Conservation (phyloP, 139 green algal species). For the Pleodorina starrii region DNA sequence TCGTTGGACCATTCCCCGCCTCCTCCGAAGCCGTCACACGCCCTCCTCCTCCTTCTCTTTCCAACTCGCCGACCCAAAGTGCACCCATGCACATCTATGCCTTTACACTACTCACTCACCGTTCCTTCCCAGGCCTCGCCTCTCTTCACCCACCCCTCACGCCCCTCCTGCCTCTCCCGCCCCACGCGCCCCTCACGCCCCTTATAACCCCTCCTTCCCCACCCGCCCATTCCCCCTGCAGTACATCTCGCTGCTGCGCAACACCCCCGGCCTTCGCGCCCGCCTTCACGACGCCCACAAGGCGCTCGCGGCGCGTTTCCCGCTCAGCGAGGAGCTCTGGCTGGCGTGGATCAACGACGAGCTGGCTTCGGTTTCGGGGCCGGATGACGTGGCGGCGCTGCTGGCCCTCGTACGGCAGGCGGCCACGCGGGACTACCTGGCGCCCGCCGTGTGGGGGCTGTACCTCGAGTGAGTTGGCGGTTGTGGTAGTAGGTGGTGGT, state of each 20-base stretch:
- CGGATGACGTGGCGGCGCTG: slow-evolving; percentile 48
- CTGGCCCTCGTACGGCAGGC: slow-evolving; percentile 64
- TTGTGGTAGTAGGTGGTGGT: too few relatives aligned
- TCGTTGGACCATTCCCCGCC: too few relatives aligned
- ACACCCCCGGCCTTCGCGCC: slow-evolving; percentile 66
- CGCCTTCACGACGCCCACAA: slow-evolving; percentile 72
- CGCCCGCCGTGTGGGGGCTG: slow-evolving; percentile 76
- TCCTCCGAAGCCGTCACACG: too few relatives aligned
- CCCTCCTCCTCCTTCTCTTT: too few relatives aligned
- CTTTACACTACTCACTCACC: too few relatives aligned
- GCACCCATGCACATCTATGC: too few relatives aligned
- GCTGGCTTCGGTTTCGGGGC: slow-evolving; percentile 39
- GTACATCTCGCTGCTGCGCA: slow-evolving; percentile 79
- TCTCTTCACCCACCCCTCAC: neutral
- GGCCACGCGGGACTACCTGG: slow-evolving; percentile 84
- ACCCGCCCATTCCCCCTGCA: neutral
- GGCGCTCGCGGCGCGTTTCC: slow-evolving; percentile 79
- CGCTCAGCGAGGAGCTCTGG: slow-evolving; percentile 86
- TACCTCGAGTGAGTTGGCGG: slow-evolving; percentile 72
- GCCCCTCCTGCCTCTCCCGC: neutral
- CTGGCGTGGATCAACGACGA: slow-evolving; percentile 89
- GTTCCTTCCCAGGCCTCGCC: neutral
- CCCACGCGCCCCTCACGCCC: too few relatives aligned
- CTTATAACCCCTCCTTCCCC: neutral
- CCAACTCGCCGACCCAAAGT: too few relatives aligned